Percentiles rank a stretch among this genome's conserved stretches.
phyloP scores from a whole-genome alignment of 2,329 filamentous ascomycete species.

The Cladophialophora immunda region DNA sequence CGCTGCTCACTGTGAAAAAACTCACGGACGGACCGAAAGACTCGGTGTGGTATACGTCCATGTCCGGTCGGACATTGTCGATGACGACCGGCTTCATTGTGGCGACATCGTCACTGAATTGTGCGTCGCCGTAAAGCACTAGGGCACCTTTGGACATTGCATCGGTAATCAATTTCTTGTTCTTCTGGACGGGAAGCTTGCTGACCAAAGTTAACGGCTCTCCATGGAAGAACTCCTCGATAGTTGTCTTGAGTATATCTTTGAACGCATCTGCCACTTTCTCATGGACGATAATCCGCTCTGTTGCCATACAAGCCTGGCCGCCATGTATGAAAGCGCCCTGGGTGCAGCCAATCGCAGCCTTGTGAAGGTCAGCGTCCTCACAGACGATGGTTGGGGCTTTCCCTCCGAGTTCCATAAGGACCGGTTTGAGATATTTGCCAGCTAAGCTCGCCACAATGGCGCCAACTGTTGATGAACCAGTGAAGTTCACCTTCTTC shows the following conservation, averaged over 20 bases:
- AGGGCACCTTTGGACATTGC: conserved; percentile 66
- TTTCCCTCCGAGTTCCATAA: conserved; percentile 86
- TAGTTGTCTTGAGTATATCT: conserved; percentile 21
- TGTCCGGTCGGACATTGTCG: conserved; percentile 56
- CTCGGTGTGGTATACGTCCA: conserved; percentile 79
- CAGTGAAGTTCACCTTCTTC: conserved; percentile 81
- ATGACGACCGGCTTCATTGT: conserved; percentile 49
- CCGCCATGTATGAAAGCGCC: conserved; percentile 53
- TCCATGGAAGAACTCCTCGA: conserved; percentile 3
- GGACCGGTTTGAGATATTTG: conserved; percentile 77
- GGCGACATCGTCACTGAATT: conserved; percentile 49
- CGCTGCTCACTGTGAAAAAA: conserved; percentile 68
- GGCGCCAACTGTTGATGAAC: conserved; percentile 75
- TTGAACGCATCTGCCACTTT: conserved; percentile 62
- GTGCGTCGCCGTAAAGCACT: conserved; percentile 62
- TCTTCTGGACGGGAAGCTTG: conserved; percentile 59
- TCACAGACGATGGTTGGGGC: conserved; percentile 79
- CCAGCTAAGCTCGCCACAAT: conserved; percentile 75
- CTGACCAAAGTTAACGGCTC: conserved; percentile 52
- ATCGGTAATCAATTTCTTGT: conserved; percentile 60
- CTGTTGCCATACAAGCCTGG: conserved; percentile 87
- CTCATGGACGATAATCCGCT: conserved; percentile 74
- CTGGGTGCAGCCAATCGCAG: conserved; percentile 56
- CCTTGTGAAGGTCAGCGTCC: conserved; percentile 77
- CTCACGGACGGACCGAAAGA: conserved; percentile 79